Evolutionary conservation across 495 filamentous ascomycete genomes (phyloP).

Genomic region (Penicillium pancosmium): DNA sequence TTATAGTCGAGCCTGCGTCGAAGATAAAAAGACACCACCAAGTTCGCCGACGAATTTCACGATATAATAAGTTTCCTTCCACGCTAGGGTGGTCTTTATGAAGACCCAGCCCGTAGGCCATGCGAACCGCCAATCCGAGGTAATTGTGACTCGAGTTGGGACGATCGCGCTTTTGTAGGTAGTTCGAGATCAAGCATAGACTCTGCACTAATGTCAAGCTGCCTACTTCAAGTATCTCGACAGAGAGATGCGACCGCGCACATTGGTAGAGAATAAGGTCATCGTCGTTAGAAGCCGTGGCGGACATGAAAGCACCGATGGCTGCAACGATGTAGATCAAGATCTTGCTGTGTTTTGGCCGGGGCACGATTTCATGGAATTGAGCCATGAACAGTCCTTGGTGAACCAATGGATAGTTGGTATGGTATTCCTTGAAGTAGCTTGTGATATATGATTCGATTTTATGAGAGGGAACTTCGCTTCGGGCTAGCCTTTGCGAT

Average conservation of each 20-base stretch:
- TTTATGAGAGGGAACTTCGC: conserved; percentile 6
- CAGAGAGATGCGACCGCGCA: conserved; percentile 8
- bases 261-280: conserved; percentile 6
- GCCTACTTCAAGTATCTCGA: conserved; percentile 11
- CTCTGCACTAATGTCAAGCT: conserved; percentile 6
- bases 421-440: conserved; percentile 14
- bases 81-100: conserved; percentile 3
- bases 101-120: conserved; percentile 1
- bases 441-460: conserved; percentile 6
- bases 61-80: conserved; percentile 7
- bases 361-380: conserved; percentile 8
- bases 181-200: conserved; percentile 1
- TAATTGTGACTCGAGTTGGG: conserved; percentile 4
- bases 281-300: conserved; percentile 8
- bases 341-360: conserved; percentile 7
- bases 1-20: conserved; percentile 11
- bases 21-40: conserved; percentile 13
- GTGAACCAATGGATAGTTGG: conserved; percentile 5
- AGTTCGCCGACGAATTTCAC: conserved; percentile 9
- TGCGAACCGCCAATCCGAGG: neutral
- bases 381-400: conserved; percentile 10
- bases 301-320: conserved; percentile 9
- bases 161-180: conserved; percentile 4
- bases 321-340: conserved; percentile 12
- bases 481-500: neutral